Evolutionary conservation across 2,329 filamentous ascomycete species (phyloP), one percentile per base, ranked within the genome.

Genomic region (Dothidotthia symphoricarpi): DNA sequence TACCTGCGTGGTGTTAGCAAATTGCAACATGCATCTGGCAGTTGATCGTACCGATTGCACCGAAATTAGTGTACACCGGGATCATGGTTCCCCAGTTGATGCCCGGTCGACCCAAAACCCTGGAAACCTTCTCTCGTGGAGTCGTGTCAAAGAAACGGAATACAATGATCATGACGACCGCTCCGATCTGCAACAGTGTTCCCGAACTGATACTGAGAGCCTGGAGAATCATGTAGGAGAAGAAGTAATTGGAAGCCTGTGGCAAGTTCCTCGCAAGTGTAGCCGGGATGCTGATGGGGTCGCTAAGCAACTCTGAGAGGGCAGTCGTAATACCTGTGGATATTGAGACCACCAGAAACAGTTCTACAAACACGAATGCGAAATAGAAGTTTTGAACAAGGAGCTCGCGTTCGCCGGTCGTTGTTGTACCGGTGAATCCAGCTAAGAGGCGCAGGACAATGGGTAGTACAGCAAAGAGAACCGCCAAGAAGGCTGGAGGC

Each of bases 171-270:
- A 84, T 74, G 30, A 89, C 60, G 3, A 98, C 75, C 3, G 82
- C 80, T n/a, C 80, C 81, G 16, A 95, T 78, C 59, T 97, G 93
- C 10, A 96, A 73, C 3, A 97, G 73, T 1, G 88, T 91, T 64
- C 86, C 89, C 1, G 91, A 91, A 64, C 89, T 95, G 47, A 88
- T 89, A 47, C 88, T 89, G 55, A 97, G 76, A 0, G 90, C 88
- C 59, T 97, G 93, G 8, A 98, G 82, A 61, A 96, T 85, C 82
- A 98, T 90, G 76, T 98, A 98, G 1, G 88, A 91, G 75, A 96
- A 97, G 73, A 97, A 98, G 68, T 97, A 98, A 62, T 96, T 95
- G 53, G 88, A 86, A 0, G 90, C 85, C 52, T 81, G 86, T 2
- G 93, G 93, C 4, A 98, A 72, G 43, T 90, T 93, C 9, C 74